These are phyloP conservation scores for Collybia sordida DNA, from an alignment of 768 basidiomycete genomes.

Conservation along the genomic window DNA sequence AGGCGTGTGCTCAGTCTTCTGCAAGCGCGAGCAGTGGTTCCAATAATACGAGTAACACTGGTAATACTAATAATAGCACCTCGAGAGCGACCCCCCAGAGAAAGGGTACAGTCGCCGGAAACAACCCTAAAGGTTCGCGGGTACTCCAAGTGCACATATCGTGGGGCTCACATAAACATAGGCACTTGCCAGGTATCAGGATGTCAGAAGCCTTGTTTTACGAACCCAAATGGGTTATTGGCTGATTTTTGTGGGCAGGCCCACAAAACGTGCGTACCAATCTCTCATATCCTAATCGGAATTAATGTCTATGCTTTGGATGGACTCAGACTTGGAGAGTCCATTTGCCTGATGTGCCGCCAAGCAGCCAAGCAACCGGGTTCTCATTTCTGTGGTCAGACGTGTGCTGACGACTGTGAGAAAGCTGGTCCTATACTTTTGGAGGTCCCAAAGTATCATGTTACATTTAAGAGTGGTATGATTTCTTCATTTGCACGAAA, in stretches of 20 bases:
- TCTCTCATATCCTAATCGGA: not conserved
- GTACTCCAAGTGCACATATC: not conserved
- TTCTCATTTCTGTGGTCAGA: constrained; percentile 61
- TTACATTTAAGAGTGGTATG: constrained; percentile 66
- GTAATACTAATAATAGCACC: not conserved
- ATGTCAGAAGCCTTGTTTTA: constrained; percentile 44
- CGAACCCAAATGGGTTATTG: constrained; percentile 34
- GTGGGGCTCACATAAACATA: constrained; percentile 12
- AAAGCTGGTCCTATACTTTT: constrained; percentile 55
- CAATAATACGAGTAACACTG: not conserved
- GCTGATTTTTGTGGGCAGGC: constrained; percentile 51
- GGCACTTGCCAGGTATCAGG: constrained; percentile 53
- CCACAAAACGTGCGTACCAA: constrained; percentile 46
- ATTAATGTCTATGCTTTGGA: not conserved
- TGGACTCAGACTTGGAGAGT: constrained; percentile 40
- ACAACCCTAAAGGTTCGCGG: constrained; percentile 15
- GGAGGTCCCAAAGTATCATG: constrained; percentile 58
- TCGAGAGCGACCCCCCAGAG: too few relatives aligned
- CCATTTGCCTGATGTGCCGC: constrained; percentile 60
- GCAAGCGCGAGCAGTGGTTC: constrained; percentile 1
- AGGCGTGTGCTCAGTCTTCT: constrained; percentile 47
- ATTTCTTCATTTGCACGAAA: not conserved
- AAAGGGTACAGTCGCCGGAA: too few relatives aligned
- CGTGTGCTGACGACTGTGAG: constrained; percentile 55
- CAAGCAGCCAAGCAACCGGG: constrained; percentile 51